Conservation (phyloP, 2,329 filamentous ascomycete species). For the Beauveria scarabaeidicola region DNA sequence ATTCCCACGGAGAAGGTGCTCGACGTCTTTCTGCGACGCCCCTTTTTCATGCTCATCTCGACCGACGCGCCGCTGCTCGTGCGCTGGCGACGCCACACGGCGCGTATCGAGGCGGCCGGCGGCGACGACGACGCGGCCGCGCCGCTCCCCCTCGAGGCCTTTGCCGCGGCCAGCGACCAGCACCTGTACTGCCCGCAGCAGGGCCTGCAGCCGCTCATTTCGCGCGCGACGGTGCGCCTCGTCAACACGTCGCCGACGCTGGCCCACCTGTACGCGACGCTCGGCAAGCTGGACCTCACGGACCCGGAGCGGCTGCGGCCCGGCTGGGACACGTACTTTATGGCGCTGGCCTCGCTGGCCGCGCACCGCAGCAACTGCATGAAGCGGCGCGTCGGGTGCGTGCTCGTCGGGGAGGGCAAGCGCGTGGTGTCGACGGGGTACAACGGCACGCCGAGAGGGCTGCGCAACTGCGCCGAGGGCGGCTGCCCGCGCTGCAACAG, state of each 20-base stretch:
- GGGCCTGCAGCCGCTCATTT: conserved; percentile 68
- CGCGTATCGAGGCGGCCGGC: conserved; percentile 18
- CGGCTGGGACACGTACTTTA: conserved; percentile 96
- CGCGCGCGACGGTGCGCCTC: conserved; percentile 73
- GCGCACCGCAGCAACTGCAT: conserved; percentile 93
- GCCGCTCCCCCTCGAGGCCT: conserved; percentile 41
- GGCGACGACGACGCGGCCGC: conserved; percentile 10
- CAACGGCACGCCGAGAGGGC: conserved; percentile 88
- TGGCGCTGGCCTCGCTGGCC: conserved; percentile 88
- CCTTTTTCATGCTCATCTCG: conserved; percentile 88
- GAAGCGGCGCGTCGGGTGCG: conserved; percentile 93
- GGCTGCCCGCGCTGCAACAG: conserved; percentile 84
- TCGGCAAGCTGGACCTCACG: conserved; percentile 67
- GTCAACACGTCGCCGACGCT: conserved; percentile 75
- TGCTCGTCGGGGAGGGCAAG: conserved; percentile 70
- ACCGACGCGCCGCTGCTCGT: conserved; percentile 82
- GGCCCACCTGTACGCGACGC: conserved; percentile 60
- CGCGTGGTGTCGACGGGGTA: conserved; percentile 93
- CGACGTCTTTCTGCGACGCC: conserved; percentile 67
- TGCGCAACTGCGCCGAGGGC: conserved; percentile 86
- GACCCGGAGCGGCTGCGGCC: conserved; percentile 75
- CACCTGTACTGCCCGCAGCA: conserved; percentile 62
- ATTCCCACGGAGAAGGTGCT: conserved; percentile 65
- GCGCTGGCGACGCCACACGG: conserved; percentile 70
- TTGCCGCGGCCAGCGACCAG: conserved; percentile 54